Conservation (phyloP, 176 grass and related monocot species). For the Alloteropsis semialata region DNA sequence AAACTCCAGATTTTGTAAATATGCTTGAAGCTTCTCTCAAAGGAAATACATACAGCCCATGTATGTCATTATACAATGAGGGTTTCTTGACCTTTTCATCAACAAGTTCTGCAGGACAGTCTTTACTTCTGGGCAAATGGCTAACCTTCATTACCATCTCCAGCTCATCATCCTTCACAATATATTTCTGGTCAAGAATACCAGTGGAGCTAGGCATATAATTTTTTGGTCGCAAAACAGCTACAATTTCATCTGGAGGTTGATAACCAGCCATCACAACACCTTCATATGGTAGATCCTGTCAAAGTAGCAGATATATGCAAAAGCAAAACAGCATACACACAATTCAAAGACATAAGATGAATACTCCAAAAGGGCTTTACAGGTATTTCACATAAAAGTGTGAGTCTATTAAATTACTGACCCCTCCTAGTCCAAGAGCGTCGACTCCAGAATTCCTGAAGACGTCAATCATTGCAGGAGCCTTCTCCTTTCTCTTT, state of each 20-base stretch:
- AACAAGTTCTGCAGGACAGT: background rate
- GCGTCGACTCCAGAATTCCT: background rate
- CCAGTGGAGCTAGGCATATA: background rate
- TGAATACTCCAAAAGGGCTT: background rate
- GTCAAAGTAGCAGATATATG: conserved; percentile 2
- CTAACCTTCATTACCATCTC: conserved; percentile 35
- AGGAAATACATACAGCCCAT: conserved; percentile 40
- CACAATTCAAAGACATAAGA: background rate
- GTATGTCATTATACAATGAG: conserved; percentile 19
- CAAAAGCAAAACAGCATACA: background rate
- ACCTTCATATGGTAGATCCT: conserved; percentile 29
- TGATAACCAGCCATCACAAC: conserved; percentile 34
- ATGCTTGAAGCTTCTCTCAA: conserved; percentile 12
- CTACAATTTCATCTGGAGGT: conserved; percentile 30
- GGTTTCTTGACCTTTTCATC: conserved; percentile 21
- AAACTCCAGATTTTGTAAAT: conserved; percentile 34
- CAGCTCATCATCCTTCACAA: conserved; percentile 40
- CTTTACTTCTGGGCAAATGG: background rate
- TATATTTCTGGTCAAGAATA: conserved; percentile 18
- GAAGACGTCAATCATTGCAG: conserved; percentile 19
- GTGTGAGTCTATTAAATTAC: background rate
- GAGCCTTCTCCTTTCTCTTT: conserved; percentile 33
- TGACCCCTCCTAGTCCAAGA: conserved; percentile 15
- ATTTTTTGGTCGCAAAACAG: conserved; percentile 32
- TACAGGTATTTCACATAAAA: background rate